Evolutionary conservation across 2,329 filamentous ascomycete species (phyloP).

Genomic region (Trichoderma atroviride): DNA sequence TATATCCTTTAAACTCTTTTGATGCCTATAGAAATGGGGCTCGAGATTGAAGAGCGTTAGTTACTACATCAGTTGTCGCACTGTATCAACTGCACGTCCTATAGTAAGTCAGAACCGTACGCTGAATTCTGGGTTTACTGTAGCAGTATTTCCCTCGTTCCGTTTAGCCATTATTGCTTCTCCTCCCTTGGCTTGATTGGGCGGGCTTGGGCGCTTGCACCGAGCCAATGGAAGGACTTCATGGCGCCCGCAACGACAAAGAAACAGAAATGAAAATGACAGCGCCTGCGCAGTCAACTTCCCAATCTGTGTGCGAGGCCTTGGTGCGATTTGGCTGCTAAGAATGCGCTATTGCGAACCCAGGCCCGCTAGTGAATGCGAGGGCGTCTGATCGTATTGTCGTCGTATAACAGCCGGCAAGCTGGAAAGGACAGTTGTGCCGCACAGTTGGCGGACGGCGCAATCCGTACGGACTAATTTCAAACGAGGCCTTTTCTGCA

Average conservation of each 20-base stretch:
- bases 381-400: constrained; percentile 17
- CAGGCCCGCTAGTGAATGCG: constrained; percentile 7
- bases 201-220: neutral
- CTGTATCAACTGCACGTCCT: neutral
- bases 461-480: constrained; percentile 25
- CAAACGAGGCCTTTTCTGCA: constrained; percentile 5
- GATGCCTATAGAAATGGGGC: neutral
- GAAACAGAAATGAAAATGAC: neutral
- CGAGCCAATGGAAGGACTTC: constrained; percentile 14
- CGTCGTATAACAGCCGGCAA: constrained; percentile 13
- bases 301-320: neutral
- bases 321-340: constrained; percentile 3
- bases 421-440: neutral
- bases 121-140: neutral
- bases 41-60: no score
- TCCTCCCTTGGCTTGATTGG: neutral
- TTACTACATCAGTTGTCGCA: neutral
- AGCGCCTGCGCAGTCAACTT: neutral
- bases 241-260: constrained; percentile 14
- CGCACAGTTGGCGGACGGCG: constrained; percentile 19
- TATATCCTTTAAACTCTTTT: neutral
- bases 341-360: neutral
- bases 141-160: constrained; percentile 7
- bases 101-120: neutral
- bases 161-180: neutral